phyloP scores from a whole-genome alignment of 2,329 filamentous ascomycete genomes.

The Fusarium transvaalense region DNA sequence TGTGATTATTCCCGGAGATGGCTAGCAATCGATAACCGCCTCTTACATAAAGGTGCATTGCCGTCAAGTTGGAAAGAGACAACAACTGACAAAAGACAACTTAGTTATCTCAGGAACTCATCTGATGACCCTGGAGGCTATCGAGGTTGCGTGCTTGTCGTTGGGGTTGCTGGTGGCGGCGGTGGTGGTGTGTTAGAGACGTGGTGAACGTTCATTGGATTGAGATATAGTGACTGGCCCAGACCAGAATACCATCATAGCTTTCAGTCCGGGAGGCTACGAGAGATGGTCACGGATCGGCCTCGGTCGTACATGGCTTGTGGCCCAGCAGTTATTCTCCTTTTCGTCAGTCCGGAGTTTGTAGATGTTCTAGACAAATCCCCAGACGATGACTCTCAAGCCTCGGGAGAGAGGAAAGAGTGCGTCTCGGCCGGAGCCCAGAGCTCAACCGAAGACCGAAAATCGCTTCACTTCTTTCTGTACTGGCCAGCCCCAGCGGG shows the following conservation, averaged over 20 bases:
- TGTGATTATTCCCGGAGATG: constrained; percentile 8
- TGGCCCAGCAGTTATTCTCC: constrained; percentile 16
- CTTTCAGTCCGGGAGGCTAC: constrained; percentile 13
- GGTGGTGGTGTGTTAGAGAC: constrained; percentile 53
- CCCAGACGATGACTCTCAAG: constrained; percentile 3
- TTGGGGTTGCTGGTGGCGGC: constrained; percentile 44
- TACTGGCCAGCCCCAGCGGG: constrained; percentile 14
- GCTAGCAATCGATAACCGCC: constrained; percentile 4
- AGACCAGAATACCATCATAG: constrained; percentile 41
- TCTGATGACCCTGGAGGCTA: constrained; percentile 39
- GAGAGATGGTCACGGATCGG: constrained; percentile 26
- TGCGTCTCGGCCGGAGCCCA: constrained; percentile 29
- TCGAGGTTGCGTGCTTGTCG: constrained; percentile 38
- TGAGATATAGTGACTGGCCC: constrained; percentile 41
- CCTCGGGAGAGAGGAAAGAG: constrained; percentile 22
- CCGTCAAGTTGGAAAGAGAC: constrained; percentile 12
- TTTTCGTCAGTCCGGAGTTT: constrained; percentile 15
- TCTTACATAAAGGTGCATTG: constrained; percentile 16
- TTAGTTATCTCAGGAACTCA: constrained; percentile 26
- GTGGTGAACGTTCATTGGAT: constrained; percentile 54
- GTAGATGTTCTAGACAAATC: constrained; percentile 4
- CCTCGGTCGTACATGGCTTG: constrained; percentile 38
- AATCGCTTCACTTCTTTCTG: constrained; percentile 8
- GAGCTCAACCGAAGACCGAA: constrained; percentile 30
- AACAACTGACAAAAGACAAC: constrained; percentile 18